Base-by-base conservation (phyloP, 108 stramenopile species). In the Chaetoceros tenuissimus region DNA sequence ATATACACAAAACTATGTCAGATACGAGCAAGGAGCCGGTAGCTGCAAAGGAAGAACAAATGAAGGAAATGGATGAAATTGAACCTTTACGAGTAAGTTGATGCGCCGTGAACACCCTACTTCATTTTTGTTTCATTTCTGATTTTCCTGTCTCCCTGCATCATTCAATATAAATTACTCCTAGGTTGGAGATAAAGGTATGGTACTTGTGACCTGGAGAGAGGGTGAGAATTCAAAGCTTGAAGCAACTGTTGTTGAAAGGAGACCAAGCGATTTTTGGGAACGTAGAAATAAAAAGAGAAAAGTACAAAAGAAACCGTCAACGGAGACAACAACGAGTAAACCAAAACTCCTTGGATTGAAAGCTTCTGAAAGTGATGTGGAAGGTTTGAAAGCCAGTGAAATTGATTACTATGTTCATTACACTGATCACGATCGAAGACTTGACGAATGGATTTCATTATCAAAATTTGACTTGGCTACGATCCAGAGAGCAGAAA, bases 361-460 rank as follows among this genome's bases (percentile, higher is more conserved):
- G 1, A 34, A 3, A 1, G 8, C 30, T 26, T 40, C 46, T 19
- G 47, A 29, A 2, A 19, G 46, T 20, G 53, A 43, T 51, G 2
- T 31, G 28, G 28, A 48, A 48, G 46, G 34, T 31, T 47, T 44
- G 28, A 61, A 63, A 10, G 64, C 81, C 20, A 51, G 56, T 17
- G 83, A 85, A 51, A 52, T 78, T 21, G 77, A 84, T 28, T 92
- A 89, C 51, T 90, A 90, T 63, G 78, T 94, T 23, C 89, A 92
- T 68, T 92, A 95, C 65, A 55, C 67, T 3, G 72, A 77, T 48
- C 84, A 89, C 47, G 92, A 94, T 67, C 78, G 76, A 18, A 81
- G 94, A 24, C 63, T 92, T 21, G 94, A 94, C 55, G 88, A 94
- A 73, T 94, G 94, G 94, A 66, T 91, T 5, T 53, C 69, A 3